phyloP scores from a whole-genome alignment of 345 rosid genomes.

The Erysimum cheiranthoides region DNA sequence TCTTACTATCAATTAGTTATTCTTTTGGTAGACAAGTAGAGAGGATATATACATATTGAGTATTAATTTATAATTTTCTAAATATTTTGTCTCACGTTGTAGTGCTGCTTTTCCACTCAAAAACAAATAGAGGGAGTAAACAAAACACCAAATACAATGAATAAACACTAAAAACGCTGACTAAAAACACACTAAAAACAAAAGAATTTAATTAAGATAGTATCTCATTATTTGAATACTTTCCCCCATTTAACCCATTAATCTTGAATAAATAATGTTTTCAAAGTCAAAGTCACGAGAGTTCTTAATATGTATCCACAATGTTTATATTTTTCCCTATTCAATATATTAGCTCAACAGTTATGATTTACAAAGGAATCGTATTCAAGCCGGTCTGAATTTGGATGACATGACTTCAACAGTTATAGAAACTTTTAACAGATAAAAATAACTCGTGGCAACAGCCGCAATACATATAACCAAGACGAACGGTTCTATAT shows the following conservation, averaged over 20 bases:
- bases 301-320: conserved; percentile 1
- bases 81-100: conserved; percentile 22
- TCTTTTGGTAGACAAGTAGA: conserved; percentile 22
- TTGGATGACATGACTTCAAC: neutral
- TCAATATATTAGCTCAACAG: neutral
- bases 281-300: conserved; percentile 11
- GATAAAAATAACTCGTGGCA: neutral
- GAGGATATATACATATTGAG: neutral
- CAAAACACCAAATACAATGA: conserved; percentile 6
- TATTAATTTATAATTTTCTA: conserved; percentile 20
- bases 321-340: neutral
- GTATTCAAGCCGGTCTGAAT: neutral
- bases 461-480: too few species aligned
- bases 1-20: neutral
- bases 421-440: neutral
- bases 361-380: conserved; percentile 1
- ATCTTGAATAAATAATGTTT: conserved; percentile 20
- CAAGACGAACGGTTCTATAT: too few species aligned
- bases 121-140: neutral
- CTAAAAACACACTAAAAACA: neutral
- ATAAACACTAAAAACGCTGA: conserved; percentile 4
- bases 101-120: conserved; percentile 22
- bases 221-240: conserved; percentile 1
- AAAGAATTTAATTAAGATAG: neutral
- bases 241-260: neutral